Percentiles rank a stretch among this genome's conserved stretches.
These are phyloP conservation scores for Hymenotorrendiella dingleyae DNA, from an alignment of 2,329 filamentous ascomycete species.

Conservation along the genomic window DNA sequence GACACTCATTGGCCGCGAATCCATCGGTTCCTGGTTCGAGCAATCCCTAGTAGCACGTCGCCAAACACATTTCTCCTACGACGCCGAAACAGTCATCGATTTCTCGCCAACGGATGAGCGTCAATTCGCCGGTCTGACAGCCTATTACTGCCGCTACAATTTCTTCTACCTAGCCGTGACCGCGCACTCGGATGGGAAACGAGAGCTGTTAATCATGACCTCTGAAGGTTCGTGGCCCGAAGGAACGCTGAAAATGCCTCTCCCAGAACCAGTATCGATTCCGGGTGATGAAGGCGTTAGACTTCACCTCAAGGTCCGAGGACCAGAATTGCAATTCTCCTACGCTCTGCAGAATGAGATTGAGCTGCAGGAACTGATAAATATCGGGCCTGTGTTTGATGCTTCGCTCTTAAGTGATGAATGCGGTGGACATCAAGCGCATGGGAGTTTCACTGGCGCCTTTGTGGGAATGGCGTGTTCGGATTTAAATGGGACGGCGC, in stretches of 20 bases:
- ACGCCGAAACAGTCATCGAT: conserved; percentile 50
- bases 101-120: conserved; percentile 52
- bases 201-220: conserved; percentile 51
- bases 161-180: conserved; percentile 59
- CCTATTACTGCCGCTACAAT: conserved; percentile 59
- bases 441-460: conserved; percentile 59
- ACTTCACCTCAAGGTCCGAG: conserved; percentile 46
- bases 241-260: conserved; percentile 40
- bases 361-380: conserved; percentile 39
- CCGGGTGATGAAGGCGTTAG: conserved; percentile 49
- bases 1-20: conserved; percentile 44
- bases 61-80: conserved; percentile 54
- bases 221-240: conserved; percentile 52
- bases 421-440: conserved; percentile 54
- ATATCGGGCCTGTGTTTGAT: conserved; percentile 50
- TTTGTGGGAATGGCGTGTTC: conserved; percentile 52
- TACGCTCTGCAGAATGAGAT: conserved; percentile 45
- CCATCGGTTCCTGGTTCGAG: conserved; percentile 53
- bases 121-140: conserved; percentile 54
- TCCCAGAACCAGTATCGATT: conserved; percentile 40
- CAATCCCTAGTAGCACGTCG: conserved; percentile 49
- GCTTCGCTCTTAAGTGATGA: conserved; percentile 56
- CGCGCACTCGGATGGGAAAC: conserved; percentile 47
- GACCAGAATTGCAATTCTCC: conserved; percentile 47
- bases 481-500: conserved; percentile 46